Percentiles rank a stretch among this genome's conserved stretches.
Conservation (phyloP, 2,329 filamentous ascomycete species). For the Epichloe gansuensis region DNA sequence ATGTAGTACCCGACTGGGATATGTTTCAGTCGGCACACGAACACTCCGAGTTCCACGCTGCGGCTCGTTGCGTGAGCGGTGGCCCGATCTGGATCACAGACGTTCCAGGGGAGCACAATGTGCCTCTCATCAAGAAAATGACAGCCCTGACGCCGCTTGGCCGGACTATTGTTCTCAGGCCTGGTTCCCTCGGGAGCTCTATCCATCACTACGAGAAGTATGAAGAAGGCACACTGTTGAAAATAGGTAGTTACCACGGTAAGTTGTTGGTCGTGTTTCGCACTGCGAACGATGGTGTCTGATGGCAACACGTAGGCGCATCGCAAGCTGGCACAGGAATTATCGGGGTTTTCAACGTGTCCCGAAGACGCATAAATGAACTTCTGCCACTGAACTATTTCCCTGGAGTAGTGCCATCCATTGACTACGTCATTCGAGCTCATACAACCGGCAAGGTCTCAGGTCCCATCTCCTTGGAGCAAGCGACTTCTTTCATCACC, state of each 20-base stretch:
- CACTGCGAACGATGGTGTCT: not conserved
- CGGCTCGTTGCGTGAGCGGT: slow-evolving; percentile 77
- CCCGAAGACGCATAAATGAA: slow-evolving; percentile 47
- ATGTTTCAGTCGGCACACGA: slow-evolving; percentile 54
- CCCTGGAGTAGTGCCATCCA: slow-evolving; percentile 47
- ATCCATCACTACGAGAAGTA: slow-evolving; percentile 65
- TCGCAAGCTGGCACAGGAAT: slow-evolving; percentile 59
- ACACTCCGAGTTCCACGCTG: slow-evolving; percentile 76
- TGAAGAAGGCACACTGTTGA: slow-evolving; percentile 58
- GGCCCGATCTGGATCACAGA: slow-evolving; percentile 95
- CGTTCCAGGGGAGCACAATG: slow-evolving; percentile 66
- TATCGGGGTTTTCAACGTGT: slow-evolving; percentile 75
- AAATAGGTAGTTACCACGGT: slow-evolving; percentile 69
- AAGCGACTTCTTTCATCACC: slow-evolving; percentile 39
- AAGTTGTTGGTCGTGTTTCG: slow-evolving; percentile 7
- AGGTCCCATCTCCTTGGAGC: slow-evolving; percentile 30
- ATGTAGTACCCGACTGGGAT: slow-evolving; percentile 72
- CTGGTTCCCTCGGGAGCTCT: slow-evolving; percentile 59
- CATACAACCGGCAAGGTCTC: slow-evolving; percentile 56
- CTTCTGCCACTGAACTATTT: slow-evolving; percentile 60
- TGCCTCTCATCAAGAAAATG: slow-evolving; percentile 66
- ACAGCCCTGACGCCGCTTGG: slow-evolving; percentile 59
- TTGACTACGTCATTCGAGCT: slow-evolving; percentile 58
- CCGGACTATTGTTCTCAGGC: slow-evolving; percentile 69
- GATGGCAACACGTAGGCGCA: slow-evolving; percentile 20